Conservation (phyloP, 257 asterid species). For the Petunia secreta region DNA sequence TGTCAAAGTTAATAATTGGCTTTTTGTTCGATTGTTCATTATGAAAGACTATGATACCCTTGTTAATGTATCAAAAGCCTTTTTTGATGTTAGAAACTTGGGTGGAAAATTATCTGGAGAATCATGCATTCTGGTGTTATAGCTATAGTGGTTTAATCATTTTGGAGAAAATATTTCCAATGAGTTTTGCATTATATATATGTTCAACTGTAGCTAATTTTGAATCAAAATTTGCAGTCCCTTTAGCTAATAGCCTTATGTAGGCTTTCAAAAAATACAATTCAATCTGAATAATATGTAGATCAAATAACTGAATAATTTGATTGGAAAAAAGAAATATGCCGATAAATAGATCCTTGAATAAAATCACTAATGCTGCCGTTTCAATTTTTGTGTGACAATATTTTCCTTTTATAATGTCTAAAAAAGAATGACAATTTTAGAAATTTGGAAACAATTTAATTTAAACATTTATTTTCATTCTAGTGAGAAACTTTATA, state of each 20-base stretch:
- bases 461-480: too few species aligned
- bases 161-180: neutral
- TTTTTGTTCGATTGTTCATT: constrained; percentile 3
- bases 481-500: too few species aligned
- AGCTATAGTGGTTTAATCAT: neutral
- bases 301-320: neutral
- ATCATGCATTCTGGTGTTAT: too few species aligned
- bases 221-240: neutral
- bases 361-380: too few species aligned
- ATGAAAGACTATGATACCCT: neutral
- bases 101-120: neutral
- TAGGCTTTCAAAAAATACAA: neutral
- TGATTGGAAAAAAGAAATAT: neutral
- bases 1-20: neutral
- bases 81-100: too few species aligned
- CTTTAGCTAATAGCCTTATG: neutral
- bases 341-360: too few species aligned
- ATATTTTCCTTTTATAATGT: too few species aligned
- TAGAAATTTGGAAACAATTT: too few species aligned
- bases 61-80: too few species aligned
- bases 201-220: neutral
- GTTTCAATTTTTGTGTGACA: too few species aligned
- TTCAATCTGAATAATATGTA: neutral
- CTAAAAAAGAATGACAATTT: too few species aligned
- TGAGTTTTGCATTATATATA: neutral